A percentile compares a stretch with the other conserved stretches of the same genome.
These are phyloP conservation scores for Phoenix roebelenii DNA, from an alignment of 176 grass and related monocot species.

Conservation along the genomic window DNA sequence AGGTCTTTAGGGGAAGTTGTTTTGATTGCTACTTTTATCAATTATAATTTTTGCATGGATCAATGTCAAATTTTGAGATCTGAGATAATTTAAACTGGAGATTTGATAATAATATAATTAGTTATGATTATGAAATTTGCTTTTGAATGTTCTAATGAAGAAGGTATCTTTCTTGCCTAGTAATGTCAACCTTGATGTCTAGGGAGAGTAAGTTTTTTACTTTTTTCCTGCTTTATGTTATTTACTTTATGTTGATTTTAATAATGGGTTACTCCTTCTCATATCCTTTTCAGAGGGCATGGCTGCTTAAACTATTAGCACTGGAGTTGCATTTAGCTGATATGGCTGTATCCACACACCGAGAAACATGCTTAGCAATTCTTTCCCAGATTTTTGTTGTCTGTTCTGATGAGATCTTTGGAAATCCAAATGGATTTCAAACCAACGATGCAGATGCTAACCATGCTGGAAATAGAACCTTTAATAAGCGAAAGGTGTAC, in stretches of 20 bases:
- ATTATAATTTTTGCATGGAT: too few species aligned
- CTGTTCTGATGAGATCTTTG: conserved; percentile 16
- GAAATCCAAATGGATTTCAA: conserved; percentile 24
- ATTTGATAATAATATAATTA: too few species aligned
- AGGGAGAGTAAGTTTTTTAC: too few species aligned
- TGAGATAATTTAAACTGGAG: too few species aligned
- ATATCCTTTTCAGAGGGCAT: conserved; percentile 62
- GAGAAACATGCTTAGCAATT: conserved; percentile 70
- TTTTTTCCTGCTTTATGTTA: background rate
- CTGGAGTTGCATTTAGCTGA: conserved; percentile 89
- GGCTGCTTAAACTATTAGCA: conserved; percentile 83
- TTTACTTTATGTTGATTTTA: background rate
- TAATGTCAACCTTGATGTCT: too few species aligned
- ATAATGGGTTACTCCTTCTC: background rate
- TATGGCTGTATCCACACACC: conserved; percentile 54
- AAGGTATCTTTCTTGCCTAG: too few species aligned
- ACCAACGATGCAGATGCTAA: conserved; percentile 21
- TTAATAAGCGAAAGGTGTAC: conserved; percentile 47
- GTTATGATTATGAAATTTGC: too few species aligned
- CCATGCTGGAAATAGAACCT: conserved; percentile 20
- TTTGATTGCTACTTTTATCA: too few species aligned
- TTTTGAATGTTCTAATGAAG: too few species aligned
- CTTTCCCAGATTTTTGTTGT: conserved; percentile 59
- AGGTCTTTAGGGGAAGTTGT: too few species aligned
- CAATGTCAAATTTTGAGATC: too few species aligned